These are phyloP conservation scores for Phialophora expanda DNA, from an alignment of 2,329 filamentous ascomycete species.

Conservation along the genomic window DNA sequence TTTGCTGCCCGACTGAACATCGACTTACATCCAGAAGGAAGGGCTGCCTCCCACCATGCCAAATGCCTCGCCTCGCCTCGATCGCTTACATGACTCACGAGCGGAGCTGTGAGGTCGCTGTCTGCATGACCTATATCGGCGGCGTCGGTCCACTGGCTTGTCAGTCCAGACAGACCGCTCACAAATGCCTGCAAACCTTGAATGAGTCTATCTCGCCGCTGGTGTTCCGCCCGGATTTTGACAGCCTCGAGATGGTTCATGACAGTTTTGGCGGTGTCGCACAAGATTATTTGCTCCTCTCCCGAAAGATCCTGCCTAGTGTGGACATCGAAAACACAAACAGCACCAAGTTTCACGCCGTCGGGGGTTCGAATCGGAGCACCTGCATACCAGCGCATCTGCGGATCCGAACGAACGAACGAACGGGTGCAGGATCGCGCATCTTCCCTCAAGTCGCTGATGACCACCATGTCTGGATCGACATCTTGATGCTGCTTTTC, in stretches of 20 bases:
- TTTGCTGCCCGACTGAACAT: slow-evolving; percentile 53
- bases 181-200: slow-evolving; percentile 60
- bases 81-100: neutral
- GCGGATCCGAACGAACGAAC: slow-evolving; percentile 44
- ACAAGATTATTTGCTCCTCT: slow-evolving; percentile 59
- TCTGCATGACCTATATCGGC: neutral
- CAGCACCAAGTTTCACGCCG: slow-evolving; percentile 63
- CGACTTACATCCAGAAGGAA: slow-evolving; percentile 11
- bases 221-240: slow-evolving; percentile 57
- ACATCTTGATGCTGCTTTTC: neutral
- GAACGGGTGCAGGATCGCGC: slow-evolving; percentile 39
- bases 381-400: slow-evolving; percentile 59
- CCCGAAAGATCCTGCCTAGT: slow-evolving; percentile 57
- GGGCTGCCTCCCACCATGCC: slow-evolving; percentile 14
- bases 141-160: neutral
- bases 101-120: neutral
- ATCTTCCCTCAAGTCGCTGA: slow-evolving; percentile 48
- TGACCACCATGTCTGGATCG: slow-evolving; percentile 32
- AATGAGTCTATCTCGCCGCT: slow-evolving; percentile 59
- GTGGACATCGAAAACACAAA: slow-evolving; percentile 47
- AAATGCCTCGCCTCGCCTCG: neutral
- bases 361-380: slow-evolving; percentile 65
- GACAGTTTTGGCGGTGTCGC: slow-evolving; percentile 60
- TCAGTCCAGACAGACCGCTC: slow-evolving; percentile 41
- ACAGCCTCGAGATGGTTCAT: slow-evolving; percentile 67